phyloP scores from a whole-genome alignment of 202 grass and related monocot genomes.

The Bolboschoenoplectus hybrid region DNA sequence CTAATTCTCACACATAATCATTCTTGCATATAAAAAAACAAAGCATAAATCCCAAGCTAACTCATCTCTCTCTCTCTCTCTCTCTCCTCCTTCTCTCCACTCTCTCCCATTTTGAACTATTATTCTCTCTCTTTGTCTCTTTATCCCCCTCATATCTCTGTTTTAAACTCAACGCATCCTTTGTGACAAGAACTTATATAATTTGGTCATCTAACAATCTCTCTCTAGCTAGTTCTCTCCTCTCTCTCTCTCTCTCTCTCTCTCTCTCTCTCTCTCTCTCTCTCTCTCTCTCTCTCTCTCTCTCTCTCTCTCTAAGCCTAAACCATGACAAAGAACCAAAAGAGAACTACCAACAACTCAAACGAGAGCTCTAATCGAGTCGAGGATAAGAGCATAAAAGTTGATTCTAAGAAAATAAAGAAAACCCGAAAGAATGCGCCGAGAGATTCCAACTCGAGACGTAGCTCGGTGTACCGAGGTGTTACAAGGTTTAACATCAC shows the following conservation, averaged over 20 bases:
- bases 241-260: background rate
- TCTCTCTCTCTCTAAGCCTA: background rate
- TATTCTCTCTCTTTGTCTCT: constrained; percentile 24
- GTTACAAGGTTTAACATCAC: constrained; percentile 58
- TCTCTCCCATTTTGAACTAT: constrained; percentile 44
- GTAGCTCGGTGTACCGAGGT: constrained; percentile 86
- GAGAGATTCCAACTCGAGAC: constrained; percentile 65
- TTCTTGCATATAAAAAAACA: constrained; percentile 14
- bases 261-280: constrained; percentile 2
- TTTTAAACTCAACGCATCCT: constrained; percentile 11
- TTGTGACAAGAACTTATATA: background rate
- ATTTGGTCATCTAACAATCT: constrained; percentile 56
- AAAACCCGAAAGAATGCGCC: constrained; percentile 73
- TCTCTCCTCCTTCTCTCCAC: background rate
- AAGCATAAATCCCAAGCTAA: background rate
- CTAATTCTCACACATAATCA: background rate
- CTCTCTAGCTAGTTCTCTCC: background rate
- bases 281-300: background rate
- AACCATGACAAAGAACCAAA: constrained; percentile 61
- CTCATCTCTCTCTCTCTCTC: constrained; percentile 25
- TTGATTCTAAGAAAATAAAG: constrained; percentile 55
- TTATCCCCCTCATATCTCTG: constrained; percentile 28
- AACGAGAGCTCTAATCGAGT: background rate
- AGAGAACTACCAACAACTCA: constrained; percentile 41
- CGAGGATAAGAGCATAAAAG: background rate